Evolutionary conservation across 2,329 filamentous ascomycete genomes (phyloP).

Genomic region (Trichoderma sp.): DNA sequence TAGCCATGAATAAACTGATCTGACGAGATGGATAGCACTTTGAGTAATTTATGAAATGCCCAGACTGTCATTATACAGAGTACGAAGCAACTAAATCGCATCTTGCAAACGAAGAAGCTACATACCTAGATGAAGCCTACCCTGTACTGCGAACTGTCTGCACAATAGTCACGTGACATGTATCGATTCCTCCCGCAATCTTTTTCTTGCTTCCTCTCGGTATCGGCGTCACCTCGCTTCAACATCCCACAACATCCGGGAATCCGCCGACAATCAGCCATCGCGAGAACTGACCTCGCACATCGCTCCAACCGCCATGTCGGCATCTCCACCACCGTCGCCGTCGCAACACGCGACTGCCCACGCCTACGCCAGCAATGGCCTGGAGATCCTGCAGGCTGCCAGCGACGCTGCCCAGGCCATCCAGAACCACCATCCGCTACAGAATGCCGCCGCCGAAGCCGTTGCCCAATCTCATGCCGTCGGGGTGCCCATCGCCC

Average conservation of each 20-base stretch:
- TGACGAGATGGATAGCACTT: neutral
- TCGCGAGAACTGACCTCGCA: slow-evolving; percentile 35
- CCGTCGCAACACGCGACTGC: slow-evolving; percentile 39
- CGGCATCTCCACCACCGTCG: slow-evolving; percentile 35
- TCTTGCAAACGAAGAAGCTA: no score
- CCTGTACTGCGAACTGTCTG: neutral
- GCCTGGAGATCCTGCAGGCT: slow-evolving; percentile 51
- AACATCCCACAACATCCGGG: slow-evolving; percentile 44
- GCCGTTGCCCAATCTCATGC: slow-evolving; percentile 36
- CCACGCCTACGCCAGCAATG: slow-evolving; percentile 52
- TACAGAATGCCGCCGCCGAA: slow-evolving; percentile 47
- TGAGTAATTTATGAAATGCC: neutral
- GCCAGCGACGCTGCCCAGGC: slow-evolving; percentile 51
- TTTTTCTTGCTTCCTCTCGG: slow-evolving; percentile 23
- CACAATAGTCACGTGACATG: slow-evolving; percentile 2
- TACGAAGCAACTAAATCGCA: neutral
- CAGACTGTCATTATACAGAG: neutral
- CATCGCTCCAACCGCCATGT: slow-evolving; percentile 32
- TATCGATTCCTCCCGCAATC: neutral
- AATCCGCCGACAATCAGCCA: slow-evolving; percentile 52
- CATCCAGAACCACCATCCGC: slow-evolving; percentile 44
- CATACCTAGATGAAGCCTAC: neutral
- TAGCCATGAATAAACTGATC: neutral
- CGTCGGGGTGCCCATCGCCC: slow-evolving; percentile 24
- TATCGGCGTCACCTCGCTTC: slow-evolving; percentile 48